Evolutionary conservation across 2,329 filamentous ascomycete genomes (phyloP).

Genomic region (Paecilomyces fulvus): DNA sequence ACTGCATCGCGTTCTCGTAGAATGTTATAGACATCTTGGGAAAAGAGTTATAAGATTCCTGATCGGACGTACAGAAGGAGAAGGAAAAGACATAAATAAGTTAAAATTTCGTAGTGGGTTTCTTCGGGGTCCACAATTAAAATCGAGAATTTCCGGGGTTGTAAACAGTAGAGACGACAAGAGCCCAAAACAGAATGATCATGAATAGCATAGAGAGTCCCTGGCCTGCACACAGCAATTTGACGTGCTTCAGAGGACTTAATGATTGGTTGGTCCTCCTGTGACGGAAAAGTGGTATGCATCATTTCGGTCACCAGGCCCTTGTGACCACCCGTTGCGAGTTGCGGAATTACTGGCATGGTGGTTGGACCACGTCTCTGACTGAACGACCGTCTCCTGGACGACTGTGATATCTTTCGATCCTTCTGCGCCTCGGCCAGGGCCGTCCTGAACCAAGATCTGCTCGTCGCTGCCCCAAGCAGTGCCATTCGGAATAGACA

Average conservation of each 20-base stretch:
- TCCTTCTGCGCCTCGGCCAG: not conserved
- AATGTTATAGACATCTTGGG: not conserved
- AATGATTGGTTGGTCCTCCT: not conserved
- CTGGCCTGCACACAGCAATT: not conserved
- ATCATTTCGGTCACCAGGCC: not conserved
- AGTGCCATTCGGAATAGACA: conserved; percentile 5
- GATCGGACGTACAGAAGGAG: not conserved
- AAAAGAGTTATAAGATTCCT: not conserved
- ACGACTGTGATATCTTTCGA: not conserved
- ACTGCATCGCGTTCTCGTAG: not conserved
- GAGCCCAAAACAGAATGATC: not conserved
- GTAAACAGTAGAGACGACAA: not conserved
- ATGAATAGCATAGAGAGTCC: not conserved
- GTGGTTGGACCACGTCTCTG: not conserved
- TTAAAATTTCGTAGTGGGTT: not conserved
- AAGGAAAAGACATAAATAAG: not conserved
- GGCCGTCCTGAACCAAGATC: conserved; percentile 8
- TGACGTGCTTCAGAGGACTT: not conserved
- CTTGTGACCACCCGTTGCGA: conserved; percentile 1
- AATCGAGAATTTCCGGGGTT: not conserved
- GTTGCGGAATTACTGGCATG: not conserved
- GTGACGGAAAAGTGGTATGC: not conserved
- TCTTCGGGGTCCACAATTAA: not conserved
- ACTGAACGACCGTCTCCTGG: not conserved
- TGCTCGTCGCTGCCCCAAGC: conserved; percentile 24